These are phyloP conservation scores for Pterocarpus macrocarpus DNA, from an alignment of 306 rosid genomes.

Conservation along the genomic window DNA sequence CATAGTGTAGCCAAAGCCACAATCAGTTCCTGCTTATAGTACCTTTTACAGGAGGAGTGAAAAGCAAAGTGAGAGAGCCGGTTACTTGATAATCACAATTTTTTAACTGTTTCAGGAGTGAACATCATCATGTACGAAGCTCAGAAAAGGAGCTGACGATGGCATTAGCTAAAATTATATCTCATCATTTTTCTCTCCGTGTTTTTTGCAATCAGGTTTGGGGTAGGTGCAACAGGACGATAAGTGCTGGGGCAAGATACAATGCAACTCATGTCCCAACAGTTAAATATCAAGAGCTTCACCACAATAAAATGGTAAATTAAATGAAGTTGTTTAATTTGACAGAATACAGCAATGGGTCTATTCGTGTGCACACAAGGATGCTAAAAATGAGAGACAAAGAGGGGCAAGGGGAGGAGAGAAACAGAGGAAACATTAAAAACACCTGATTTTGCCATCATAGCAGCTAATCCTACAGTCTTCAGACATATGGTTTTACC, in stretches of 20 bases:
- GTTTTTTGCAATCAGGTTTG: background rate
- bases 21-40: background rate
- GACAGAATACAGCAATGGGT: constrained; percentile 17
- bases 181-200: background rate
- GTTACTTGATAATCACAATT: too few species aligned
- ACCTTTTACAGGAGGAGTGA: background rate
- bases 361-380: constrained; percentile 28
- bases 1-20: background rate
- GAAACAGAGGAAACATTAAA: constrained; percentile 3
- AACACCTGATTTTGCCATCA: constrained; percentile 98
- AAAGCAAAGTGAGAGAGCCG: background rate
- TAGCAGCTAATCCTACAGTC: constrained; percentile 93
- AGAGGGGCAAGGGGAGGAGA: background rate
- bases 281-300: constrained; percentile 4
- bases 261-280: background rate
- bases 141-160: too few species aligned
- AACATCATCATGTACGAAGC: too few species aligned
- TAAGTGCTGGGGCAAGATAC: background rate
- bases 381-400: constrained; percentile 3
- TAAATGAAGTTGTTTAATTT: constrained; percentile 25
- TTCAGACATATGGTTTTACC: constrained; percentile 96
- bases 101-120: too few species aligned
- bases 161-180: background rate
- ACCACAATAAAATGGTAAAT: background rate
- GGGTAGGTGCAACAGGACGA: constrained; percentile 8